A percentile compares a stretch with the other conserved stretches of the same genome.
Conservation (phyloP, 2,329 filamentous ascomycete species). For the Capronia coronata region DNA sequence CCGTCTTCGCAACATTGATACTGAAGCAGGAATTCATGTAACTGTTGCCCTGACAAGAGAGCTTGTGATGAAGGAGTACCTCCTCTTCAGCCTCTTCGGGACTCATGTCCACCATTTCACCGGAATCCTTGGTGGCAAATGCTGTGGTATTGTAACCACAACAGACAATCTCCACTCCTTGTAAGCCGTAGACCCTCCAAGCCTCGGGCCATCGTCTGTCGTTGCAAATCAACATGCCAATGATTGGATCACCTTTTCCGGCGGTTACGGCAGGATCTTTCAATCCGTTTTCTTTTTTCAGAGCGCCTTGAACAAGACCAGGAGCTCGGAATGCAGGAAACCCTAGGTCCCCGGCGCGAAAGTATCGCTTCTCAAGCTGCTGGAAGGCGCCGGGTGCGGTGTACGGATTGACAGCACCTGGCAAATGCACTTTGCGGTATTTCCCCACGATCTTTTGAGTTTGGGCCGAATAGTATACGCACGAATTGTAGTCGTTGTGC, state of each 20-base stretch:
- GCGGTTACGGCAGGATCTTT: conserved; percentile 3
- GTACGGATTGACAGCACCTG: conserved; percentile 46
- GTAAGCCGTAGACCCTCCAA: conserved; percentile 48
- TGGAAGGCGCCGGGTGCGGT: conserved; percentile 44
- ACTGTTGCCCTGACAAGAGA: conserved; percentile 47
- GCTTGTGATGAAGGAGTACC: conserved; percentile 44
- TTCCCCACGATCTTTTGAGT: conserved; percentile 41
- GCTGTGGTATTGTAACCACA: conserved; percentile 49
- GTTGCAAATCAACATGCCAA: conserved; percentile 52
- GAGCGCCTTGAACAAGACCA: conserved; percentile 36
- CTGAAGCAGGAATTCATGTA: conserved; percentile 50
- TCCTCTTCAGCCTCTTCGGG: conserved; percentile 32
- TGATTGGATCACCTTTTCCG: conserved; percentile 45
- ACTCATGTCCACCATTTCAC: background rate
- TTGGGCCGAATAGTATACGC: conserved; percentile 46
- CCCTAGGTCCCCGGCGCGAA: conserved; percentile 47
- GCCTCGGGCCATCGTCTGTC: conserved; percentile 50
- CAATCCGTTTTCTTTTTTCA: background rate
- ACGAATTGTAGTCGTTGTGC: conserved; percentile 41
- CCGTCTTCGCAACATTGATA: conserved; percentile 46
- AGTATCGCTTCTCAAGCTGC: conserved; percentile 52
- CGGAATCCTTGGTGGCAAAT: conserved; percentile 39
- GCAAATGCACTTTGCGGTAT: conserved; percentile 51
- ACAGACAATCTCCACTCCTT: conserved; percentile 44
- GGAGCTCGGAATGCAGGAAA: conserved; percentile 49